phyloP scores from a whole-genome alignment of 169 alveolate species.

The Babesia caballi region DNA sequence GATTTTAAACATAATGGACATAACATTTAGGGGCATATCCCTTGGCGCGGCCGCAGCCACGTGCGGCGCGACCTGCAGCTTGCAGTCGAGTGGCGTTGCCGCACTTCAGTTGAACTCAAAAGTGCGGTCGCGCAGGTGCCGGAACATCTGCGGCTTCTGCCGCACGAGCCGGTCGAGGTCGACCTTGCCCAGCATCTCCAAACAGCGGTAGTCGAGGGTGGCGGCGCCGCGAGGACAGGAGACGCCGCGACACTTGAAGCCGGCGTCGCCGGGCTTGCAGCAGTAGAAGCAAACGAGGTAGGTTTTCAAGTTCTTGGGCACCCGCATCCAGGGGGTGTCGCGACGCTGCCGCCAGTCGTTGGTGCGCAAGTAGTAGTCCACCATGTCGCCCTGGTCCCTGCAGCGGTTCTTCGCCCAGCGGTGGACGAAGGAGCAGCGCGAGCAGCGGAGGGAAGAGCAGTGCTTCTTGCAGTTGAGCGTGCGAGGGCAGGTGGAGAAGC shows the following conservation, averaged over 20 bases:
- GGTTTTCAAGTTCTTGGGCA: slow-evolving; percentile 23
- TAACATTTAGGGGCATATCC: no score
- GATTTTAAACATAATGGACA: no score
- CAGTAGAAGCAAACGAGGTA: slow-evolving; percentile 47
- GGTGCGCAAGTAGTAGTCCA: slow-evolving; percentile 24
- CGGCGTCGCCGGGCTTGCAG: slow-evolving; percentile 58
- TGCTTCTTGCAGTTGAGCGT: slow-evolving; percentile 21
- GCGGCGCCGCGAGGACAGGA: slow-evolving; percentile 43
- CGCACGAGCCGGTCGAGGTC: slow-evolving; percentile 13
- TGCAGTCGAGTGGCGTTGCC: no score
- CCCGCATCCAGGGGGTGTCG: slow-evolving; percentile 29
- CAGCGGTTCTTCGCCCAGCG: slow-evolving; percentile 47
- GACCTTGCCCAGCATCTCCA: slow-evolving; percentile 45
- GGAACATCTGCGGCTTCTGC: slow-evolving; percentile 43
- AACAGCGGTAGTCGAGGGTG: slow-evolving; percentile 42
- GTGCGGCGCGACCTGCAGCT: not conserved
- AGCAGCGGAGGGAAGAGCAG: slow-evolving; percentile 36
- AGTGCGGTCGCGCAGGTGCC: slow-evolving; percentile 27
- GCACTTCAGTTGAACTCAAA: slow-evolving; percentile 46
- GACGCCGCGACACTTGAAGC: slow-evolving; percentile 41
- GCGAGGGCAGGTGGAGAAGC: slow-evolving; percentile 38
- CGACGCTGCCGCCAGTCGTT: slow-evolving; percentile 52
- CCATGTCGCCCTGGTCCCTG: slow-evolving; percentile 30
- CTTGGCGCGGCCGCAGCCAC: no score
- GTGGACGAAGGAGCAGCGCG: slow-evolving; percentile 40